These are phyloP conservation scores for Vitis rupestris DNA, from an alignment of 164 flowering plant genomes.

Conservation along the genomic window DNA sequence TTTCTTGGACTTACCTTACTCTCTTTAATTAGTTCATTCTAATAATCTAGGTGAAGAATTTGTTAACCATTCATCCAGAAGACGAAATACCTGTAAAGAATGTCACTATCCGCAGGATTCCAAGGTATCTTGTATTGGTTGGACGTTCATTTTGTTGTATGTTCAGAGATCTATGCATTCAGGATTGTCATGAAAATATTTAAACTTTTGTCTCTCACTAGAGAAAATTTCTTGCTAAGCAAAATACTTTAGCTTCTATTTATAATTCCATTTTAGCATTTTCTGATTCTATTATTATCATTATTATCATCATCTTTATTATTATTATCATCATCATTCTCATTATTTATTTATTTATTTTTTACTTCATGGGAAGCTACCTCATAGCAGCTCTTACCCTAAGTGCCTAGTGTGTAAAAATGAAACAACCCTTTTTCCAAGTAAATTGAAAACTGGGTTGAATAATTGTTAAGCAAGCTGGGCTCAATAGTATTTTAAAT, in stretches of 20 bases:
- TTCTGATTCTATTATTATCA: too few relatives aligned
- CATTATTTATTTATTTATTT: too few relatives aligned
- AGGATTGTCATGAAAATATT: neutral
- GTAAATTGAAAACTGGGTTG: too few relatives aligned
- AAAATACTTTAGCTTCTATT: neutral
- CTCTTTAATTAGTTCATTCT: neutral
- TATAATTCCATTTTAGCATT: neutral
- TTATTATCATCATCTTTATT: too few relatives aligned
- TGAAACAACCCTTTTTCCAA: too few relatives aligned
- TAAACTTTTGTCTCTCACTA: neutral
- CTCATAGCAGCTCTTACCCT: too few relatives aligned
- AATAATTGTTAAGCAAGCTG: too few relatives aligned
- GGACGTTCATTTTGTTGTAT: neutral
- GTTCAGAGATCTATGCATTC: neutral
- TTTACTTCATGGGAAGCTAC: too few relatives aligned
- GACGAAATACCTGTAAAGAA: constrained; percentile 83
- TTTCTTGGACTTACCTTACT: neutral
- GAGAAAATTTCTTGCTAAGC: neutral
- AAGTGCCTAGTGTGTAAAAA: too few relatives aligned
- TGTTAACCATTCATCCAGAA: constrained; percentile 77
- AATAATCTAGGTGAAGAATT: constrained; percentile 67
- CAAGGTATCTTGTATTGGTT: constrained; percentile 50
- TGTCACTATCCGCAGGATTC: constrained; percentile 91
- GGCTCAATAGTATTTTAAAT: too few relatives aligned
- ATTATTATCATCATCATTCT: too few relatives aligned